Base-by-base conservation (phyloP, 352 stramenopile species). In the Aphanomyces invadans region DNA sequence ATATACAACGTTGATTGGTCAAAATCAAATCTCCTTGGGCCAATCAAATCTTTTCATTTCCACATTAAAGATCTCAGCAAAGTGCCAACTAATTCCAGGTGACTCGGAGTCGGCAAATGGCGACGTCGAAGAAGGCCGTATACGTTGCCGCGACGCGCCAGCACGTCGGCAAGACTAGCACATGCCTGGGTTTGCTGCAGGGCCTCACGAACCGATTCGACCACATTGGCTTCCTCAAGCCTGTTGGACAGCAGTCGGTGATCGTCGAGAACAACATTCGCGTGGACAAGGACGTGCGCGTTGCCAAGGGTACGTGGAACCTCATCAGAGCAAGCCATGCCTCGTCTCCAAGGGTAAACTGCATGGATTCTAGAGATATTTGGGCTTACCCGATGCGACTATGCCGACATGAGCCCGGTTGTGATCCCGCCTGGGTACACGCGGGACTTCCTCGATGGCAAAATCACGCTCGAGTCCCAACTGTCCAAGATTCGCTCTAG, bases 401-500 rank as follows among this genome's bases (percentile, higher is more conserved):
- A 98, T 76, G 67, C 75, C 45, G 79, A 98, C 70, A 98, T 98
- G 96, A 97, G 83, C 52, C 96, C 96, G 11, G 93, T 98, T 4
- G 88, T 98, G 68, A 98, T 99, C 71, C 95, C 95, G 11, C 69
- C 76, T 3, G 95, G 95, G 5, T 99, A 99, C 73, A 99, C 95
- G 31, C 95, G 93, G 68, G 73, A 97, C n/a, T 98, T 94, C 70
- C 77, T 98, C 23, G 95, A 98, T 67, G 92, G 93, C 23, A 76
- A 97, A 68, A 93, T 95, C 65, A 91, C 81, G 32, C 78, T 90
- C 61, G 79, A 89, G 66, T 80, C 74, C 48, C 83, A 92, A 69
- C 62, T 92, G 39, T 32, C 60, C 26, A 85, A 87, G 60, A 92
- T 92, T 44, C 78, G 71, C 38, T 70, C 76, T 68, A 88, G 80